These are phyloP conservation scores for Nemania abortiva DNA, from an alignment of 2,329 filamentous ascomycete species.

Conservation along the genomic window DNA sequence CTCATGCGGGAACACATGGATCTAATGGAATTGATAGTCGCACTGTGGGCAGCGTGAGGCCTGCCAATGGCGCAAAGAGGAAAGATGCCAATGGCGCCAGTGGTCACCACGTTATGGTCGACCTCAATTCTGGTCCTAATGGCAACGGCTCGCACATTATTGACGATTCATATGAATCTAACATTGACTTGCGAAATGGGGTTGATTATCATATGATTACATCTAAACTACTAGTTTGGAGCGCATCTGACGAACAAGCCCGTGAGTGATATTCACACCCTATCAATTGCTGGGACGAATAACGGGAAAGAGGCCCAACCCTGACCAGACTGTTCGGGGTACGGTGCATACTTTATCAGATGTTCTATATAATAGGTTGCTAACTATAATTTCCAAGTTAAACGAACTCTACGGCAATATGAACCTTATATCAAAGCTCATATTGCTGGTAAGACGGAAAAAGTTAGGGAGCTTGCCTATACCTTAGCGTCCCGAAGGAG, in stretches of 20 bases:
- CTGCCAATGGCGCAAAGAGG: background rate
- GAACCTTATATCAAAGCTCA: conserved; percentile 41
- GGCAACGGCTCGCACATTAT: conserved; percentile 34
- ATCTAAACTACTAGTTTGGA: conserved; percentile 47
- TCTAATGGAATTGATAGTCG: background rate
- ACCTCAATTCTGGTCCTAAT: conserved; percentile 43
- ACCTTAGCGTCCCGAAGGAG: conserved; percentile 48
- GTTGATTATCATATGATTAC: background rate
- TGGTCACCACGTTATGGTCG: background rate
- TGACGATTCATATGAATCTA: background rate
- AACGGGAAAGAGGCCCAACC: background rate
- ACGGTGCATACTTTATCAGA: too few relatives aligned
- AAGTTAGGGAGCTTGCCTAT: conserved; percentile 45
- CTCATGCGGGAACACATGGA: background rate
- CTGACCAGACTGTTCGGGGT: background rate
- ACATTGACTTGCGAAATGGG: background rate
- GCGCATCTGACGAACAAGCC: conserved; percentile 49
- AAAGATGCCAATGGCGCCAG: conserved; percentile 1
- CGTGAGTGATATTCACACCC: conserved; percentile 5
- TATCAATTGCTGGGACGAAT: background rate
- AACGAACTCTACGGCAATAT: conserved; percentile 45
- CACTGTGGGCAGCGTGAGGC: background rate
- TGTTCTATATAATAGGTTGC: background rate
- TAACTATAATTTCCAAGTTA: conserved; percentile 15
- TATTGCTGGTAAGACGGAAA: conserved; percentile 22